Percentiles rank a stretch among this genome's conserved stretches.
Conservation (phyloP, 768 basidiomycete genomes). For the Serendipita sp. region DNA sequence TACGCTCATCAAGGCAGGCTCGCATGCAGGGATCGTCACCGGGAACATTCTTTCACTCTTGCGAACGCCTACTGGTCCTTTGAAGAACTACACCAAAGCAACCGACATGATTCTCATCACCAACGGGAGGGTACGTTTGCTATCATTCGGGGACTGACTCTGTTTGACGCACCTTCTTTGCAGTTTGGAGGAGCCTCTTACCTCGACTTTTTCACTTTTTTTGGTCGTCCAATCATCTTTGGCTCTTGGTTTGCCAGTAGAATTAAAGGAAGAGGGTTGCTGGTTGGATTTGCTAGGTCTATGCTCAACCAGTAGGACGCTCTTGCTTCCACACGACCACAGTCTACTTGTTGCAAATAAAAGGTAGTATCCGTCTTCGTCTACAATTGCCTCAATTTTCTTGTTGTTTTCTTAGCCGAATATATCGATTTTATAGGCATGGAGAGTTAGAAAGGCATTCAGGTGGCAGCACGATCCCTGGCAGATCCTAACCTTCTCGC, state of each 20-base stretch:
- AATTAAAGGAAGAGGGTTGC: constrained; percentile 24
- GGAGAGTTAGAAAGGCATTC: too few species aligned
- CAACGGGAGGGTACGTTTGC: constrained; percentile 31
- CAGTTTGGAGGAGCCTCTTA: constrained; percentile 29
- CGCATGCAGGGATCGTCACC: constrained; percentile 31
- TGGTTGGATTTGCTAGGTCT: background rate
- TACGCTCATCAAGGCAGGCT: constrained; percentile 31
- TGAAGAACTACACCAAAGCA: constrained; percentile 34
- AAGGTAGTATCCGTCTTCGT: too few species aligned
- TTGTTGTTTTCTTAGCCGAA: too few species aligned
- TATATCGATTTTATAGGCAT: too few species aligned
- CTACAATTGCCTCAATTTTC: too few species aligned
- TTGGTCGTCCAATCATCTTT: constrained; percentile 28
- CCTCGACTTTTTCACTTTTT: constrained; percentile 21
- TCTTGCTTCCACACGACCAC: too few species aligned
- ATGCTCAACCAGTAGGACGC: background rate
- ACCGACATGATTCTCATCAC: constrained; percentile 39
- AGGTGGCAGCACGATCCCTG: too few species aligned
- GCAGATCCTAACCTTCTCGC: too few species aligned
- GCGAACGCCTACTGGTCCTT: constrained; percentile 18
- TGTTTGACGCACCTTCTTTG: too few species aligned
- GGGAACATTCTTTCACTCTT: constrained; percentile 33
- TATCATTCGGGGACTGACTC: background rate
- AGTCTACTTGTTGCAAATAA: too few species aligned
- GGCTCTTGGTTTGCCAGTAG: constrained; percentile 29